Percentiles rank a stretch among this genome's conserved stretches.
phyloP scores from a whole-genome alignment of 1,284 basidiomycete species.

The Irpex lacteus region DNA sequence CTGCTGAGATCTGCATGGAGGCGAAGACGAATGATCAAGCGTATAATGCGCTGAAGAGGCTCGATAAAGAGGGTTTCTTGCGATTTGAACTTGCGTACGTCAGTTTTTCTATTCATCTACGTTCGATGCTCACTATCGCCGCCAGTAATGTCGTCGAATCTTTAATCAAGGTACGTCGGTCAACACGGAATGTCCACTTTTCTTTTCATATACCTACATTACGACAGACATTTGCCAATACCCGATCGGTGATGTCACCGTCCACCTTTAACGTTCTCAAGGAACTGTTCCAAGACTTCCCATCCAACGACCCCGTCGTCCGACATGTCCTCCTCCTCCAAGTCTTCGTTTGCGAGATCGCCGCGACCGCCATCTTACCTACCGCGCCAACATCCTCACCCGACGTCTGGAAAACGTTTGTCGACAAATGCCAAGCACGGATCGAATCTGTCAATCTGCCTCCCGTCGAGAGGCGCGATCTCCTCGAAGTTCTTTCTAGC shows the following conservation, averaged over 20 bases:
- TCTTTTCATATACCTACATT: slow-evolving; percentile 5
- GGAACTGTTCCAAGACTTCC: slow-evolving; percentile 62
- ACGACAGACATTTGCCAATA: slow-evolving; percentile 62
- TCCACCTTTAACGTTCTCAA: slow-evolving; percentile 50
- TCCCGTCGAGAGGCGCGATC: slow-evolving; percentile 56
- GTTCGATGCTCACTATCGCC: slow-evolving; percentile 2
- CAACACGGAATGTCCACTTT: neutral
- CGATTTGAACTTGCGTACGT: slow-evolving; percentile 55
- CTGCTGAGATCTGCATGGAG: slow-evolving; percentile 78
- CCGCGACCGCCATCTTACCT: slow-evolving; percentile 30
- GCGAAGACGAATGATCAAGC: slow-evolving; percentile 63
- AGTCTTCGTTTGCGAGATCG: slow-evolving; percentile 47
- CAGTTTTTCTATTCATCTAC: slow-evolving; percentile 1
- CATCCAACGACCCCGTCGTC: slow-evolving; percentile 52
- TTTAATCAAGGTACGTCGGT: slow-evolving; percentile 50
- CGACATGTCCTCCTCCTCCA: slow-evolving; percentile 67
- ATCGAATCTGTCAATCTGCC: slow-evolving; percentile 50
- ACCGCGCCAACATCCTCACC: slow-evolving; percentile 9
- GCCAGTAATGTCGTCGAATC: slow-evolving; percentile 53
- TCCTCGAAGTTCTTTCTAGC: slow-evolving; percentile 59
- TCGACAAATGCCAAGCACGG: slow-evolving; percentile 32
- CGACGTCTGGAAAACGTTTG: slow-evolving; percentile 15
- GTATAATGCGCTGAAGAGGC: slow-evolving; percentile 60
- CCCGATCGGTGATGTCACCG: slow-evolving; percentile 57
- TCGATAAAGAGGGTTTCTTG: slow-evolving; percentile 59